Base-by-base conservation (phyloP, 768 basidiomycete genomes). In the Favolaschia claudopus region DNA sequence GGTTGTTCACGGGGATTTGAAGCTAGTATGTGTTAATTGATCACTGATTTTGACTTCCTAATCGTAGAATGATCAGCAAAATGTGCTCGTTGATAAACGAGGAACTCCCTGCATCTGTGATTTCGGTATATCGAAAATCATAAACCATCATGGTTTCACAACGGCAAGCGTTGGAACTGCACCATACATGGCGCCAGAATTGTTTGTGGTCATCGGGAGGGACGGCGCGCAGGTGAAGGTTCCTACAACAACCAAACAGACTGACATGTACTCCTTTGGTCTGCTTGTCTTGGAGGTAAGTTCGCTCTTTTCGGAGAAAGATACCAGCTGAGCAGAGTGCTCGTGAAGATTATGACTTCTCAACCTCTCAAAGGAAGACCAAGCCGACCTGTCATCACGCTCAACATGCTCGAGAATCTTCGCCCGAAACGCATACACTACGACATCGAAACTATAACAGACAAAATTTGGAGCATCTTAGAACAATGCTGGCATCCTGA, bases 211-310 rank as follows among this genome's bases (percentile, higher is more conserved):
- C 37, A 32, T 57, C 36, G 36, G 22, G 28, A 45, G 47, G 29
- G 33, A 44, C 55, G 38, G 20, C 34, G 22, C 32, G 13, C 19
- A 19, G 31, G 42, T 40, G 29, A 15, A 4, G 20, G 37, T 36
- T 48, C 40, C 49, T 24, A 22, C 25, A 28, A 59, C 58, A 31
- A 57, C 55, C 17, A 45, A 46, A 32, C 22, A 27, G 25, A 53
- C 58, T 39, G 58, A 59, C 32, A 31, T 53, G n/a, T 59, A 59
- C 47, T 51, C 58, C 15, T 59, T 59, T 22, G 58, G 42, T 10
- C 58, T 59, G 43, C 50, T 59, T 34, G 51, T 32, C 27, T 53
- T 59, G 31, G 40, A 59, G 51, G 58, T 53, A 31, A 33, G 32
- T 17, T 32, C 17, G 14, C 15, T 31, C 34, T 38, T 25, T 42